These are phyloP conservation scores for Vaccinium corymbosum DNA, from an alignment of 148 eudicot species.

Conservation along the genomic window DNA sequence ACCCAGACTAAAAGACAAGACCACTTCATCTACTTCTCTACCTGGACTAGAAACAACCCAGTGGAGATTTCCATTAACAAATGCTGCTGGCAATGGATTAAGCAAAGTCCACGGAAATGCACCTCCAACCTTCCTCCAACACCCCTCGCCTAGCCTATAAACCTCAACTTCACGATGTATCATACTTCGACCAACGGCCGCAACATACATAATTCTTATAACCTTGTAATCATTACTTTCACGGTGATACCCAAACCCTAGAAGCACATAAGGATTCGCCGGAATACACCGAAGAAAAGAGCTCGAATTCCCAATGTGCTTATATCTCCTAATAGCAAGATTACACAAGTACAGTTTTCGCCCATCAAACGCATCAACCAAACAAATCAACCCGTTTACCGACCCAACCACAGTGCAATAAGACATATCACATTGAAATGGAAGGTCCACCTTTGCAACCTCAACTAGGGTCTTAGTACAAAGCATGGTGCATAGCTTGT, in stretches of 20 bases:
- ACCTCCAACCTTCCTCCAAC: conserved; percentile 16
- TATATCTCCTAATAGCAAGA: conserved; percentile 9
- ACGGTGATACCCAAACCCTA: conserved; percentile 8
- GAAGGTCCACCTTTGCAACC: background rate
- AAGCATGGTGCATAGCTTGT: background rate
- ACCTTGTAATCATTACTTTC: conserved; percentile 18
- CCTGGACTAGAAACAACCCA: background rate
- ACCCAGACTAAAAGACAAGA: conserved; percentile 7
- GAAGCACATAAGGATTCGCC: background rate
- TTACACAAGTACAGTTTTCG: conserved; percentile 8
- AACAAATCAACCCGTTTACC: background rate
- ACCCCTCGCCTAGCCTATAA: conserved; percentile 12
- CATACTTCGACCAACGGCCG: background rate
- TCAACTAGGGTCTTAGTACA: background rate
- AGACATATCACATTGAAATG: background rate
- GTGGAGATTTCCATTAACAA: background rate
- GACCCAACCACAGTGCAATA: background rate
- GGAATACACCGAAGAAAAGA: background rate
- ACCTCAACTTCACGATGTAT: conserved; percentile 18
- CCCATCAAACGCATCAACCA: conserved; percentile 1
- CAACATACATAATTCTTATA: conserved; percentile 4
- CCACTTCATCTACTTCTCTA: background rate
- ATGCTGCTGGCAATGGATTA: background rate
- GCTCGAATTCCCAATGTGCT: background rate
- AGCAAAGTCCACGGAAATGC: background rate